These are phyloP conservation scores for Sugiyamaella valdiviana DNA, from an alignment of 805 yeast genomes.

Conservation along the genomic window DNA sequence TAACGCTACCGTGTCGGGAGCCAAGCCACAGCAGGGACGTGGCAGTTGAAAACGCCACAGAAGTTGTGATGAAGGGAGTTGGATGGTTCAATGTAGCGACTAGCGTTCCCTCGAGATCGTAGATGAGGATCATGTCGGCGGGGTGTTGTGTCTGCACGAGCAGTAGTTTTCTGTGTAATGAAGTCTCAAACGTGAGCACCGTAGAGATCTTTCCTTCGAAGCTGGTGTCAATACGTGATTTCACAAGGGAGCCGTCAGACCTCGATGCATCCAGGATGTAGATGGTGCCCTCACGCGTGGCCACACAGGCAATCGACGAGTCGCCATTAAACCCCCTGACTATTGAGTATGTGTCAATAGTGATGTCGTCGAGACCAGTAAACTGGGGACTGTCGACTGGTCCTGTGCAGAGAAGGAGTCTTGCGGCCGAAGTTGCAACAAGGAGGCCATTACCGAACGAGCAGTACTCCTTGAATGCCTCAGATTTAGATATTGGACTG, in stretches of 20 bases:
- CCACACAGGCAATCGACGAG: conserved; percentile 38
- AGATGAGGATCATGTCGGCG: conserved; percentile 43
- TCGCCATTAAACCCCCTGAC: conserved; percentile 37
- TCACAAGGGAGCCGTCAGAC: conserved; percentile 5
- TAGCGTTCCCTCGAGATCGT: conserved; percentile 31
- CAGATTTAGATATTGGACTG: conserved; percentile 35
- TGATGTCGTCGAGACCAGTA: conserved; percentile 5
- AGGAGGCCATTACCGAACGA: conserved; percentile 44
- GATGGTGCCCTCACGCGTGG: conserved; percentile 29
- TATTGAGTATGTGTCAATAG: conserved; percentile 17
- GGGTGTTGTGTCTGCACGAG: conserved; percentile 67
- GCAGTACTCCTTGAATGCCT: conserved; percentile 55
- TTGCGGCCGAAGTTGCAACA: conserved; percentile 54
- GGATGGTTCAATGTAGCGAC: conserved; percentile 31
- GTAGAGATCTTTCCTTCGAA: conserved; percentile 34
- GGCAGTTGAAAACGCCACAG: conserved; percentile 33
- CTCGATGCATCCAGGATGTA: conserved; percentile 5
- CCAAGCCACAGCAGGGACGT: conserved; percentile 52
- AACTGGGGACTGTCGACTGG: neutral
- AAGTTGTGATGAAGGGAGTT: conserved; percentile 52
- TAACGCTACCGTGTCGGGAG: conserved; percentile 63
- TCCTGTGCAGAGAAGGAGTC: conserved; percentile 42
- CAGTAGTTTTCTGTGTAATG: conserved; percentile 24
- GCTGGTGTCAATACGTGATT: conserved; percentile 21
- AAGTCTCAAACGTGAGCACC: conserved; percentile 16